Evolutionary conservation across 148 eudicot genomes (phyloP).

Genomic region (Dysphania ambrosioides): DNA sequence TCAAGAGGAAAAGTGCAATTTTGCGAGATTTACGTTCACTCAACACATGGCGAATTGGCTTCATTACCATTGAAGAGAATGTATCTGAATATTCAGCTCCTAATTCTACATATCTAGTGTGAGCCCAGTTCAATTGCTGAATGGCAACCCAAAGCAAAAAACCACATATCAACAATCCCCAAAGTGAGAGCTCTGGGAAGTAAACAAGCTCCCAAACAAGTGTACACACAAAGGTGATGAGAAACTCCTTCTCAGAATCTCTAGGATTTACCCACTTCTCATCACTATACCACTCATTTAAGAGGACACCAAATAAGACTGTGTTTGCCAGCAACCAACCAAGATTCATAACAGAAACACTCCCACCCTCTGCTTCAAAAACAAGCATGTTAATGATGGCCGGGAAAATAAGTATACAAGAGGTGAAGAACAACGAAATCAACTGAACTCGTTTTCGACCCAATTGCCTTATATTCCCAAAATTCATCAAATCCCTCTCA

Average conservation of each 20-base stretch:
- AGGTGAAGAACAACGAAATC: constrained; percentile 74
- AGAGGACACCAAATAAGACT: constrained; percentile 83
- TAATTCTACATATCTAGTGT: constrained; percentile 50
- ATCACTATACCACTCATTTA: constrained; percentile 77
- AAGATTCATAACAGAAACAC: constrained; percentile 54
- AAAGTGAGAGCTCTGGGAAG: constrained; percentile 90
- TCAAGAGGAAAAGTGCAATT: constrained; percentile 94
- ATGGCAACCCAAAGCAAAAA: constrained; percentile 64
- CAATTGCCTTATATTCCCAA: constrained; percentile 55
- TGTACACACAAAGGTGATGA: constrained; percentile 74
- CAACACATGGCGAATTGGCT: constrained; percentile 73
- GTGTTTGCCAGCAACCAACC: constrained; percentile 92
- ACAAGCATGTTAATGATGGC: constrained; percentile 76
- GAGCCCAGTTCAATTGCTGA: constrained; percentile 52
- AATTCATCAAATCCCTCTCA: constrained; percentile 58
- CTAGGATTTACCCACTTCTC: constrained; percentile 53
- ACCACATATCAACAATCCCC: constrained; percentile 88
- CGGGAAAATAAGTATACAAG: constrained; percentile 68
- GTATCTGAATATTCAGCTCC: constrained; percentile 70
- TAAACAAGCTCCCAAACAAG: constrained; percentile 76
- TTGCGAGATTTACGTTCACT: constrained; percentile 93
- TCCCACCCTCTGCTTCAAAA: constrained; percentile 76
- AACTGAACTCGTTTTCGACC: constrained; percentile 61
- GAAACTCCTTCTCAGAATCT: constrained; percentile 73
- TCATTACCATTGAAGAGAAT: constrained; percentile 51